phyloP scores from a whole-genome alignment of 495 filamentous ascomycete genomes.

The Penicillium coffeae region DNA sequence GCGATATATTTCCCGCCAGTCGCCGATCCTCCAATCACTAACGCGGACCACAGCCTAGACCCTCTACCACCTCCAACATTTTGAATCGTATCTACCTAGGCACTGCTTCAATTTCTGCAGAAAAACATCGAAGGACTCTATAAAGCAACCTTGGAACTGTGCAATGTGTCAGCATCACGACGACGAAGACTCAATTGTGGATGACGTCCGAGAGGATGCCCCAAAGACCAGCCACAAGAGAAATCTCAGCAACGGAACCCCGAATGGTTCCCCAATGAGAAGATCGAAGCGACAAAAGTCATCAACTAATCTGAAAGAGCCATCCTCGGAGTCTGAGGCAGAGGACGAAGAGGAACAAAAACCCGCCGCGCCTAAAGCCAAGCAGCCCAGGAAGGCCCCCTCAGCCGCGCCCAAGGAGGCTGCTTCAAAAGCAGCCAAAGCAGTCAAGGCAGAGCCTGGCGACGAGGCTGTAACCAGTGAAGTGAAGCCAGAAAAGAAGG shows the following conservation, averaged over 20 bases:
- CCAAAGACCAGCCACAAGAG: slow-evolving; percentile 21
- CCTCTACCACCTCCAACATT: too few species aligned
- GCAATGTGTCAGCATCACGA: slow-evolving; percentile 1
- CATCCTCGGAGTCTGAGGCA: slow-evolving; percentile 7
- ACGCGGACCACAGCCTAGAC: too few species aligned
- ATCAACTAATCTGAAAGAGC: slow-evolving; percentile 15
- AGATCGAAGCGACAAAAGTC: slow-evolving; percentile 39
- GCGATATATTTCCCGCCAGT: too few species aligned
- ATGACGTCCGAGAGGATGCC: neutral
- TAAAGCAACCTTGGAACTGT: too few species aligned
- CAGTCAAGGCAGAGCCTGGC: neutral
- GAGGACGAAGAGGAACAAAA: slow-evolving; percentile 11
- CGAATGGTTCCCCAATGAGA: slow-evolving; percentile 28
- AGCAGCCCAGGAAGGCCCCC: slow-evolving; percentile 5
- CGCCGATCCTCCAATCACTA: too few species aligned
- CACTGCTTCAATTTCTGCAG: too few species aligned
- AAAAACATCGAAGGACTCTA: too few species aligned
- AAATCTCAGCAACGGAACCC: slow-evolving; percentile 25
- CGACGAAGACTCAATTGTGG: slow-evolving; percentile 4
- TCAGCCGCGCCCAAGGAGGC: slow-evolving; percentile 20
- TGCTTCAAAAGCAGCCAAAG: neutral
- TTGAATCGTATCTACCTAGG: too few species aligned
- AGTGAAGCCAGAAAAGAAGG: slow-evolving; percentile 14
- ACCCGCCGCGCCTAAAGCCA: neutral
- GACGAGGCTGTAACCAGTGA: slow-evolving; percentile 11